Percentiles rank a stretch among this genome's conserved stretches.
These are phyloP conservation scores for Rhodamnia argentea DNA, from an alignment of 345 rosid species.

Conservation along the genomic window DNA sequence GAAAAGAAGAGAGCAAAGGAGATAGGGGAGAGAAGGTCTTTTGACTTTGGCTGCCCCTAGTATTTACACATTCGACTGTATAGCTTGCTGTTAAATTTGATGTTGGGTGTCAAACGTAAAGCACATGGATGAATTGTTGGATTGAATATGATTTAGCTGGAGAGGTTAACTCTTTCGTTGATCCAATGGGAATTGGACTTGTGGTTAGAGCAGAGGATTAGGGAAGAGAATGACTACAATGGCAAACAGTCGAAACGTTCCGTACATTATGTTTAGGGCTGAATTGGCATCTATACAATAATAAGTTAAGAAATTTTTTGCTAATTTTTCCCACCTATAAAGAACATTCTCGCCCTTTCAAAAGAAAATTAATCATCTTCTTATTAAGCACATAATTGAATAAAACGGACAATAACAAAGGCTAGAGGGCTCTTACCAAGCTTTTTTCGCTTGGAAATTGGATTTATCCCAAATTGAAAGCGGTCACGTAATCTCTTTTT, in stretches of 20 bases:
- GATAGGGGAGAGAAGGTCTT: neutral
- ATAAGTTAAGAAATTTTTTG: too few species aligned
- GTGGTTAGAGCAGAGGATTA: neutral
- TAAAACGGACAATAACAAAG: neutral
- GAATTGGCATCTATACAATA: too few species aligned
- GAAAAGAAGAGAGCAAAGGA: too few species aligned
- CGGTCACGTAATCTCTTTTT: neutral
- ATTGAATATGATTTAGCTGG: neutral
- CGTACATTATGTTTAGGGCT: too few species aligned
- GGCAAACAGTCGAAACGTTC: too few species aligned
- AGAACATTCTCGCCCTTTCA: neutral
- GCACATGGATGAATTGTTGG: neutral
- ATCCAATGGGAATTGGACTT: neutral
- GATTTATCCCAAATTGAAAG: neutral
- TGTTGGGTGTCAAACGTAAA: neutral
- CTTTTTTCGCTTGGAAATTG: neutral
- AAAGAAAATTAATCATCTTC: neutral
- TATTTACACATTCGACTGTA: neutral
- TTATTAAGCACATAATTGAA: too few species aligned
- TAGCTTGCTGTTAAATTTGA: neutral
- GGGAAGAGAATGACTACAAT: too few species aligned
- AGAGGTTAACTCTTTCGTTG: neutral
- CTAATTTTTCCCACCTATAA: neutral
- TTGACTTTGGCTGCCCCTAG: neutral
- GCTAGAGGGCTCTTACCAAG: neutral